These are phyloP conservation scores for Panaeolus cyanescens DNA, from an alignment of 768 basidiomycete species.

Conservation along the genomic window DNA sequence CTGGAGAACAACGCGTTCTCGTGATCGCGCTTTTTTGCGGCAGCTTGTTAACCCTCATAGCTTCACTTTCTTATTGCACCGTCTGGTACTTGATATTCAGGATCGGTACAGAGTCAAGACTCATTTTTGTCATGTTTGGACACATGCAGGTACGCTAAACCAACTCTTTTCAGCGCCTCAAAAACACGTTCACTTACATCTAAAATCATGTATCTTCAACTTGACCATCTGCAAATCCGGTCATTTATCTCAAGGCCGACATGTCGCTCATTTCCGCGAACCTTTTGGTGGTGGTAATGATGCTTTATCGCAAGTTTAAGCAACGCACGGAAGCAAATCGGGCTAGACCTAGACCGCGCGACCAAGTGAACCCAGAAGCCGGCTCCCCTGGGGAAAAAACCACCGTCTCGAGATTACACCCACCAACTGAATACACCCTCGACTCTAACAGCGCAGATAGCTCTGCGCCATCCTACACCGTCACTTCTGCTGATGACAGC, in stretches of 20 bases:
- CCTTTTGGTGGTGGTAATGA: constrained; percentile 6
- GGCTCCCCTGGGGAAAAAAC: background rate
- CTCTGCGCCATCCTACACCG: background rate
- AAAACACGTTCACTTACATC: too few species aligned
- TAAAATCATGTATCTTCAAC: too few species aligned
- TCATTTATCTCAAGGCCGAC: background rate
- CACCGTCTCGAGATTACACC: background rate
- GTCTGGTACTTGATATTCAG: constrained; percentile 11
- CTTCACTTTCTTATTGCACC: constrained; percentile 17
- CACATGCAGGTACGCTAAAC: constrained; percentile 7
- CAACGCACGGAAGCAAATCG: background rate
- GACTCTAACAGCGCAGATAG: background rate
- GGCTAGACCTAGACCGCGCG: background rate
- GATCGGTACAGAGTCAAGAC: background rate
- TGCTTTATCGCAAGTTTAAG: constrained; percentile 5
- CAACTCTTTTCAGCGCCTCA: background rate
- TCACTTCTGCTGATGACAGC: too few species aligned
- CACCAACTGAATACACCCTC: background rate
- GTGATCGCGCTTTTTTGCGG: constrained; percentile 26
- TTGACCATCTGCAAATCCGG: background rate
- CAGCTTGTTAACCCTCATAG: constrained; percentile 20
- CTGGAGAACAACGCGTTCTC: constrained; percentile 21
- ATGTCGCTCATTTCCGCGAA: constrained; percentile 8
- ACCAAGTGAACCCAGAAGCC: background rate
- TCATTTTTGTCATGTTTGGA: constrained; percentile 5